Percentiles rank a stretch among this genome's conserved stretches.
Evolutionary conservation across 2,329 filamentous ascomycete species (phyloP).

Genomic region (Sporothrix curviconia): DNA sequence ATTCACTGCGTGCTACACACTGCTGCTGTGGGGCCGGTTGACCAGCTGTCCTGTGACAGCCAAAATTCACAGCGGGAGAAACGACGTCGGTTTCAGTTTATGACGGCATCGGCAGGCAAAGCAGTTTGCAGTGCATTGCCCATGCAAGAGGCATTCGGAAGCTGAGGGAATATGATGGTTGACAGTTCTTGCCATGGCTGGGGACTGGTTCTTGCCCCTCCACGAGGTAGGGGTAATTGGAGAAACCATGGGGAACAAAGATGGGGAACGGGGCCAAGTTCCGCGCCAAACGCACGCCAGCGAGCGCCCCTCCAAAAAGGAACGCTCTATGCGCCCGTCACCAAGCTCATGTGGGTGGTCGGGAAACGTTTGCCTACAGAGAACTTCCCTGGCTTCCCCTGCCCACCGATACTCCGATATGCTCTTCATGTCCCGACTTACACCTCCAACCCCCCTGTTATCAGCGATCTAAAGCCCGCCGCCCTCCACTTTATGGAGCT

Average conservation of each 20-base stretch:
- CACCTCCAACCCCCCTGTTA: not conserved
- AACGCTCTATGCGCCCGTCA: not conserved
- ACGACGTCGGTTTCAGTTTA: no score
- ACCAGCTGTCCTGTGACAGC: conserved; percentile 1
- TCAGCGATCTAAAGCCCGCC: not conserved
- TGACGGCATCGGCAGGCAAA: no score
- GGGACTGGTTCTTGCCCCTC: no score
- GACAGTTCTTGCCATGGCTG: no score
- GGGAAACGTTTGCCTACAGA: conserved; percentile 12
- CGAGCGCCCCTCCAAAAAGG: not conserved
- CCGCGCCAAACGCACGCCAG: not conserved
- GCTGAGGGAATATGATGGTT: no score
- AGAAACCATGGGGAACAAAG: not conserved
- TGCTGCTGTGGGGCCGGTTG: no score
- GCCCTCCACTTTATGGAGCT: conserved; percentile 1
- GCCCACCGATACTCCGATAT: not conserved
- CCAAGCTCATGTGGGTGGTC: not conserved
- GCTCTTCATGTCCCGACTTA: not conserved
- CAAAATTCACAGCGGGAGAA: no score
- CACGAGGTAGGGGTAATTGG: not conserved
- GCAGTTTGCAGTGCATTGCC: no score
- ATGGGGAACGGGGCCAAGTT: not conserved
- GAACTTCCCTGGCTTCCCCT: not conserved
- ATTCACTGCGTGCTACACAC: not conserved
- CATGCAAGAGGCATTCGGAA: no score